These are phyloP conservation scores for Actinomortierella wolfii DNA, from an alignment of 371 early-diverging fungal genomes.

Conservation along the genomic window DNA sequence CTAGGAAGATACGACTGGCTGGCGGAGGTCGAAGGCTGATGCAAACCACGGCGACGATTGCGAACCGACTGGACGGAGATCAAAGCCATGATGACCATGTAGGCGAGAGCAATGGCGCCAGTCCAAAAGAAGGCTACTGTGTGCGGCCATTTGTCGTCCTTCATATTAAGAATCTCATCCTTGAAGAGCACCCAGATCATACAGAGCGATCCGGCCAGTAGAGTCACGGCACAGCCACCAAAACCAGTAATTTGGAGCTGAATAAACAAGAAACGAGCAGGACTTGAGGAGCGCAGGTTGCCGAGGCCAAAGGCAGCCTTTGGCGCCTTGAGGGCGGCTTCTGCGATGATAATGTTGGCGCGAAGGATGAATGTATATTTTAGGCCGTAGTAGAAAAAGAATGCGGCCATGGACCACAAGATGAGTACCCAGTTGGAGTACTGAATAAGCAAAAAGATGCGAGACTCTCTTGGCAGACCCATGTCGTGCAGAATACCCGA, in stretches of 20 bases:
- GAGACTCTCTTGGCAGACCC: conserved; percentile 10
- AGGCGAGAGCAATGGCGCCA: conserved; percentile 35
- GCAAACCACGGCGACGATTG: conserved; percentile 24
- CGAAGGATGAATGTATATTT: conserved; percentile 46
- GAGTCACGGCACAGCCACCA: conserved; percentile 35
- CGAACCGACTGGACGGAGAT: conserved; percentile 30
- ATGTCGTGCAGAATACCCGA: conserved; percentile 28
- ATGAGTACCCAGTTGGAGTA: conserved; percentile 46
- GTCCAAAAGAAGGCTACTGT: conserved; percentile 37
- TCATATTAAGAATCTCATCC: conserved; percentile 20
- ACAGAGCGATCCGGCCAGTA: conserved; percentile 34
- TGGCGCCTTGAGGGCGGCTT: conserved; percentile 41
- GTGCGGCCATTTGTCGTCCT: conserved; percentile 21
- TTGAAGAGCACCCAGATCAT: conserved; percentile 35
- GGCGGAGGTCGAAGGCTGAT: conserved; percentile 15
- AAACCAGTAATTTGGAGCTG: conserved; percentile 44
- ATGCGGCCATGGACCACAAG: conserved; percentile 31
- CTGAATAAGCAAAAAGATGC: conserved; percentile 22
- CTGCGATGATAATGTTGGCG: conserved; percentile 46
- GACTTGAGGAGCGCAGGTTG: conserved; percentile 35
- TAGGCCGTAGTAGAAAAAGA: conserved; percentile 46
- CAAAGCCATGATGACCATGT: conserved; percentile 18
- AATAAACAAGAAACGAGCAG: conserved; percentile 42
- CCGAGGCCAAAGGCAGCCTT: conserved; percentile 41
- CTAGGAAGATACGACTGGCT: conserved; percentile 9